Percentiles rank a stretch among this genome's conserved stretches.
These are phyloP conservation scores for Coprinopsis strossmayeri DNA, from an alignment of 768 basidiomycete genomes.

Conservation along the genomic window DNA sequence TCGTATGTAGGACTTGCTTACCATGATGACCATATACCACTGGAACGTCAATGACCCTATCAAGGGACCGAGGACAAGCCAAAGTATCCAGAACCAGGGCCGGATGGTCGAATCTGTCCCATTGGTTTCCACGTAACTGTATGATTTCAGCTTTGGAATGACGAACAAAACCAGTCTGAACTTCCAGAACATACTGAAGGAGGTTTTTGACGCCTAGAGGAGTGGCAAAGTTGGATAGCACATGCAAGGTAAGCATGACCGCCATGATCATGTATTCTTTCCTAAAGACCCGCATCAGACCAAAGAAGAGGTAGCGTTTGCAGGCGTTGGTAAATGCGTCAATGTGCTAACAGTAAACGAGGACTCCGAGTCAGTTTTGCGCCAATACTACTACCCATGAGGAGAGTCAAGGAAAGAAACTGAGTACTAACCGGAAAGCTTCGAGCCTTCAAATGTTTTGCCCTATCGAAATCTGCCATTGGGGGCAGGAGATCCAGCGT, in stretches of 20 bases:
- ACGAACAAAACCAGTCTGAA: not conserved
- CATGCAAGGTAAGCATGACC: slow-evolving; percentile 22
- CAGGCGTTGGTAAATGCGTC: slow-evolving; percentile 32
- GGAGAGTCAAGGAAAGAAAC: no score
- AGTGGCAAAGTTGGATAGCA: slow-evolving; percentile 24
- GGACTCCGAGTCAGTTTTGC: not conserved
- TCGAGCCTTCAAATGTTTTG: slow-evolving; percentile 20
- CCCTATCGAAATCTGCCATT: slow-evolving; percentile 56
- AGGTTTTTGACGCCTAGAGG: slow-evolving; percentile 33
- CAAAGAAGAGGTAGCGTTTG: slow-evolving; percentile 36
- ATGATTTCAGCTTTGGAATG: not conserved
- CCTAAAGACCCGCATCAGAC: slow-evolving; percentile 32
- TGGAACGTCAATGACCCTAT: slow-evolving; percentile 39
- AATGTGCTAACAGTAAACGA: slow-evolving; percentile 18
- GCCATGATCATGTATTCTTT: slow-evolving; percentile 26
- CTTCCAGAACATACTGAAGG: slow-evolving; percentile 27
- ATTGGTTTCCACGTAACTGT: slow-evolving; percentile 48
- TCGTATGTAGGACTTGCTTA: slow-evolving; percentile 14
- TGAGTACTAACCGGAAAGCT: slow-evolving; percentile 20
- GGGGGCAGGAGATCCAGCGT: slow-evolving; percentile 52
- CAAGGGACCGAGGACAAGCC: slow-evolving; percentile 42
- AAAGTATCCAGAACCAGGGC: slow-evolving; percentile 64
- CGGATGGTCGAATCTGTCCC: slow-evolving; percentile 40
- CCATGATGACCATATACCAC: slow-evolving; percentile 47
- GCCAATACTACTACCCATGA: no score